phyloP scores from a whole-genome alignment of 768 basidiomycete species.

The Rhodosporidiobolus sp. region DNA sequence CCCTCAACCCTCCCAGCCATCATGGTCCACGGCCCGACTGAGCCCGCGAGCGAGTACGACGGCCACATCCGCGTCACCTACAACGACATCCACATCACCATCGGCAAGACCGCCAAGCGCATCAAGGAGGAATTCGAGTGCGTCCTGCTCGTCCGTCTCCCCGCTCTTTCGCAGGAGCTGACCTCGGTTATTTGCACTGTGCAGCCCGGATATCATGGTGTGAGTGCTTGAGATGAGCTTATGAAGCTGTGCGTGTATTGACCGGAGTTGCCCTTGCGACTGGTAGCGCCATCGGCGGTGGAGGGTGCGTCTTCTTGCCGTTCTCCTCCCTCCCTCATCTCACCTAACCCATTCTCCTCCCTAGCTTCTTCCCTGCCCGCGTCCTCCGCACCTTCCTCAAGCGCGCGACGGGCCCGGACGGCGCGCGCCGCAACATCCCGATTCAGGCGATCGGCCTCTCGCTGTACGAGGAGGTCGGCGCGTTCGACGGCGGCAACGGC shows the following conservation, averaged over 20 bases:
- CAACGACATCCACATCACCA: slow-evolving; percentile 37
- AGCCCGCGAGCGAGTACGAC: slow-evolving; percentile 5
- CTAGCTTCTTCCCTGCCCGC: slow-evolving; percentile 93
- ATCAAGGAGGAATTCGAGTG: slow-evolving; percentile 73
- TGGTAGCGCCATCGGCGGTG: slow-evolving; percentile 45
- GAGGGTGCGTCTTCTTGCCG: slow-evolving; percentile 22
- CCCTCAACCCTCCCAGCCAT: background rate
- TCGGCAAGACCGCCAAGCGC: slow-evolving; percentile 48
- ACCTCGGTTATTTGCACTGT: background rate
- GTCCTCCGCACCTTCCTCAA: slow-evolving; percentile 57
- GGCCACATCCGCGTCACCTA: slow-evolving; percentile 29
- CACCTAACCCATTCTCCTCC: slow-evolving; percentile 45
- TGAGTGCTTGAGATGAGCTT: background rate
- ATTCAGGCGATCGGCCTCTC: slow-evolving; percentile 80
- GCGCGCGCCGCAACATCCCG: slow-evolving; percentile 57
- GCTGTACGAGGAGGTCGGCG: slow-evolving; percentile 75
- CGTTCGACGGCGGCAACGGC: slow-evolving; percentile 24
- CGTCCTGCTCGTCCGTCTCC: background rate
- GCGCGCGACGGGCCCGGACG: slow-evolving; percentile 73
- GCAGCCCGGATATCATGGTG: slow-evolving; percentile 69
- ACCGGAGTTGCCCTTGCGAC: too few species aligned
- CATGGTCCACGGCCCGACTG: background rate
- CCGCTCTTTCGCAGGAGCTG: background rate
- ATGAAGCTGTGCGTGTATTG: background rate
- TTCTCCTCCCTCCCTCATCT: background rate